A percentile compares a stretch with the other conserved stretches of the same genome.
phyloP scores from a whole-genome alignment of 176 grass and related monocot species.

The Phragmites australis region DNA sequence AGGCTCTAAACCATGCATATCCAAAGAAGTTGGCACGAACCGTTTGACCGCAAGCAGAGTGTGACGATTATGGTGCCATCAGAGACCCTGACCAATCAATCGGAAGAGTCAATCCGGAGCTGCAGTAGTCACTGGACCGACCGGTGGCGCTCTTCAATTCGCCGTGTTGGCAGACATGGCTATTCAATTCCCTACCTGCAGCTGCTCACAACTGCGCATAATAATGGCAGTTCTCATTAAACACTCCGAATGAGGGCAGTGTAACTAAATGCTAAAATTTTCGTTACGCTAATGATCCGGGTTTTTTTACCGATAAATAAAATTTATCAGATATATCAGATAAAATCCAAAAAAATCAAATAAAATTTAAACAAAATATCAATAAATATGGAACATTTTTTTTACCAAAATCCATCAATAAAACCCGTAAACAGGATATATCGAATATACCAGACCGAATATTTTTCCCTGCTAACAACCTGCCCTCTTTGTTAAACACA shows the following conservation, averaged over 20 bases:
- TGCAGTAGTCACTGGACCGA: background rate
- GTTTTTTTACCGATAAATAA: no score
- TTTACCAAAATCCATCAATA: no score
- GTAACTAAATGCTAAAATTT: no score
- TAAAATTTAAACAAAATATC: no score
- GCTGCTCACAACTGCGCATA: background rate
- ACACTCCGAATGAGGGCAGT: background rate
- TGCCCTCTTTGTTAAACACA: no score
- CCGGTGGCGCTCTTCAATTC: background rate
- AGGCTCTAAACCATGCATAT: background rate
- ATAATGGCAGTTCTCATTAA: background rate
- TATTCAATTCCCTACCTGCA: background rate
- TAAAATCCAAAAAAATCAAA: no score
- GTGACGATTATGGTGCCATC: background rate
- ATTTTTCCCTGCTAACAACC: no score
- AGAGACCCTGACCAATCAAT: background rate
- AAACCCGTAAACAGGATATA: no score
- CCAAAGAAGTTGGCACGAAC: background rate
- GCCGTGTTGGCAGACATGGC: background rate
- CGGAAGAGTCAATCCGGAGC: background rate
- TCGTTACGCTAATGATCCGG: no score
- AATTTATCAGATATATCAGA: background rate
- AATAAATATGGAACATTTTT: no score
- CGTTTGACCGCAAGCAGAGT: background rate
- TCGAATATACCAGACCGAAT: no score